Evolutionary conservation across 163 green algal species (phyloP), one percentile per base, ranked within the genome.

Genomic region (Volvox carteri): DNA sequence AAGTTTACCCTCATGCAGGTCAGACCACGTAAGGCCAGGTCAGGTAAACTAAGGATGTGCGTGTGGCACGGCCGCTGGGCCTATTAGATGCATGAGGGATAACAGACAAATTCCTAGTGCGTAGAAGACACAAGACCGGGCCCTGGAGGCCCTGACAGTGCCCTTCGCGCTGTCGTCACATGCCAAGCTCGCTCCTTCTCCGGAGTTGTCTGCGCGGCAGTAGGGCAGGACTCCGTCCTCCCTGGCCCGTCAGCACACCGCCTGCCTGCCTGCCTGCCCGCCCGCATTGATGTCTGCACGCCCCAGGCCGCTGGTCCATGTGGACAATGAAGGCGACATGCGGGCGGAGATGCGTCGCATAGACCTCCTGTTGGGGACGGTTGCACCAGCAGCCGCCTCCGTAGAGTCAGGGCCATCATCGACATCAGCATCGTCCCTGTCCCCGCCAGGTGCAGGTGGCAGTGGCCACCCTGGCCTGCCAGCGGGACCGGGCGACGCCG

Each of bases 1-100:
- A 65, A 33, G 16, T 33, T 60, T 86, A 46, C 79, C 79, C 9
- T 28, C 41, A n/a, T 86, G 79, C 79, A 86, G 79, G 79, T 74
- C 37, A 5, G 62, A n/a, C n/a, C n/a, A n/a, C n/a, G n/a, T n/a
- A n/a, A n/a, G n/a, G n/a, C n/a, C n/a, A n/a, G n/a, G n/a, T n/a
- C n/a, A n/a, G n/a, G n/a, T n/a, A n/a, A n/a, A n/a, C n/a, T n/a
- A n/a, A n/a, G n/a, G n/a, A n/a, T n/a, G n/a, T n/a, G n/a, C n/a
- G n/a, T n/a, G n/a, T n/a, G n/a, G n/a, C n/a, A n/a, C n/a, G n/a
- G n/a, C n/a, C n/a, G n/a, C n/a, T n/a, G n/a, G n/a, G n/a, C n/a
- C n/a, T n/a, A n/a, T n/a, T n/a, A n/a, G n/a, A n/a, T n/a, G n/a
- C n/a, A n/a, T n/a, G n/a, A n/a, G n/a, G n/a, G n/a, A n/a, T n/a